A percentile compares a stretch with the other conserved stretches of the same genome.
phyloP scores from a whole-genome alignment of 345 rosid genomes.

The Brassica nigra region DNA sequence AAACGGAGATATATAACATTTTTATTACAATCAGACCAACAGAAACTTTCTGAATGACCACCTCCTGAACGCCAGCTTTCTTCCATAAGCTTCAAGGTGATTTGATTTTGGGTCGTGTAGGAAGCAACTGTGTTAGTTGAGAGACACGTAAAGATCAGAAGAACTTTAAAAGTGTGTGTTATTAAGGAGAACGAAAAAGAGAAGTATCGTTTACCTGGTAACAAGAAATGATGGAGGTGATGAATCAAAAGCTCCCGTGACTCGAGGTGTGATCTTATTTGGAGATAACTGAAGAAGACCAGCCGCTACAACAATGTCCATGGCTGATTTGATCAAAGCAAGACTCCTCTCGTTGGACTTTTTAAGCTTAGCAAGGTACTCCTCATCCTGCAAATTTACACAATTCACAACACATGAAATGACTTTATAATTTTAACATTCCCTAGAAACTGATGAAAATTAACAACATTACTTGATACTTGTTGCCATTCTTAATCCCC shows the following conservation, averaged over 20 bases:
- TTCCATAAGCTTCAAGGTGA: conserved; percentile 18
- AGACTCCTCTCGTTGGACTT: conserved; percentile 83
- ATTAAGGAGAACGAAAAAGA: background rate
- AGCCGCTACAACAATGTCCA: conserved; percentile 87
- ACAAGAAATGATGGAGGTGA: conserved; percentile 79
- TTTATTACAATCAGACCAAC: conserved; percentile 2
- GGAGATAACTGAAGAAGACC: conserved; percentile 93
- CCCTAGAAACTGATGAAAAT: background rate
- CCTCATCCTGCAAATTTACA: conserved; percentile 61
- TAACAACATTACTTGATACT: conserved; percentile 56
- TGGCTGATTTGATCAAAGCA: conserved; percentile 77
- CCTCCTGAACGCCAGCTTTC: background rate
- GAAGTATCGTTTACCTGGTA: conserved; percentile 54
- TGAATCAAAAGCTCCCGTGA: conserved; percentile 84
- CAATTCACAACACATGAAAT: background rate
- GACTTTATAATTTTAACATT: background rate
- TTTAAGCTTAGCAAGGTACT: conserved; percentile 67
- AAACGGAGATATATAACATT: conserved; percentile 14
- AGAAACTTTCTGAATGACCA: conserved; percentile 11
- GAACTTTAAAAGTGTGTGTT: background rate
- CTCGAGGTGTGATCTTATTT: conserved; percentile 87
- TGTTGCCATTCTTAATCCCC: conserved; percentile 66
- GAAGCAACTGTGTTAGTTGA: conserved; percentile 33
- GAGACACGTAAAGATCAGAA: conserved; percentile 9
- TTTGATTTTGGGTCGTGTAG: conserved; percentile 38